Percentiles rank a stretch among this genome's conserved stretches.
These are phyloP conservation scores for Leccinum longicurvipes DNA, from an alignment of 768 basidiomycete species.

Conservation along the genomic window DNA sequence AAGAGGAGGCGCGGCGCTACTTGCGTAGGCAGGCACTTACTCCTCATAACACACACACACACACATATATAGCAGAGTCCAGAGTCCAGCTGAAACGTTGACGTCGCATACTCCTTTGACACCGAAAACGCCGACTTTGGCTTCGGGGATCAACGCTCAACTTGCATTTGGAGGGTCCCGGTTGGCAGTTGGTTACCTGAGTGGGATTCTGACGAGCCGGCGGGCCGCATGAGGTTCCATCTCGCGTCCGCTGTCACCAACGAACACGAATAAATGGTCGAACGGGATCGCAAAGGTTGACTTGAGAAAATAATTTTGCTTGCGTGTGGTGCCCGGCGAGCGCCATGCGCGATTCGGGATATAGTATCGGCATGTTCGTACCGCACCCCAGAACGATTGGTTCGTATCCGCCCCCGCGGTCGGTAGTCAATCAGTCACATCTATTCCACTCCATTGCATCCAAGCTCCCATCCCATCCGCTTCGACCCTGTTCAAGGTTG, in stretches of 20 bases:
- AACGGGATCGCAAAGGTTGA: background rate
- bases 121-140: background rate
- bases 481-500: no score
- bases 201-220: background rate
- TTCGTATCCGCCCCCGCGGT: background rate
- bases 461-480: no score
- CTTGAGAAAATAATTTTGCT: no score
- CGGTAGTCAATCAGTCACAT: background rate
- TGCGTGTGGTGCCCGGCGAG: background rate
- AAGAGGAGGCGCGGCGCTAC: background rate
- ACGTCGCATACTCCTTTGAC: background rate
- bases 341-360: background rate
- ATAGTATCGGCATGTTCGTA: background rate
- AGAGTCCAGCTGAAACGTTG: background rate
- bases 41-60: background rate
- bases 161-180: background rate
- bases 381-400: background rate
- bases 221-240: background rate
- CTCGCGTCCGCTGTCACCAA: background rate
- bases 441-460: background rate
- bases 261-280: no score
- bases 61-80: background rate
- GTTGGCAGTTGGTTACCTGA: background rate
- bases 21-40: background rate
- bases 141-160: background rate